Evolutionary conservation across 768 basidiomycete species (phyloP).

Genomic region (Hericium rajendrae): DNA sequence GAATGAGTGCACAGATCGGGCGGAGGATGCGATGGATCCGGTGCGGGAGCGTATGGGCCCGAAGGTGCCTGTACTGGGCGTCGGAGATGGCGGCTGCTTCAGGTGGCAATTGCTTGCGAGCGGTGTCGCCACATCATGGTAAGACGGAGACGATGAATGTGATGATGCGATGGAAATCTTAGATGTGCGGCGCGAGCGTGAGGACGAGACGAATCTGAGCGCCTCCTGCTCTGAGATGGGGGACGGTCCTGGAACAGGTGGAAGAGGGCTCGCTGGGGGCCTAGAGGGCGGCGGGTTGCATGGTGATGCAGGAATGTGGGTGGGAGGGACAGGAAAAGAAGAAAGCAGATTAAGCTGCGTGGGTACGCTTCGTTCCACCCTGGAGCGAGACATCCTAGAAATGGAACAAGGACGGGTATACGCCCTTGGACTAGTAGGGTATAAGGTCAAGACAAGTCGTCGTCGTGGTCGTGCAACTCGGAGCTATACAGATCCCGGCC

Average conservation of each 20-base stretch:
- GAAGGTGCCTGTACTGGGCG: slow-evolving; percentile 6
- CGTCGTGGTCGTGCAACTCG: no score
- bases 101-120: slow-evolving; percentile 20
- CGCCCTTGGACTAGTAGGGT: no score
- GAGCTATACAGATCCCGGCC: no score
- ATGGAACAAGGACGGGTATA: slow-evolving; percentile 13
- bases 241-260: slow-evolving; percentile 57
- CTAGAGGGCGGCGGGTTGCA: slow-evolving; percentile 47
- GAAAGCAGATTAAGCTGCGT: slow-evolving; percentile 26
- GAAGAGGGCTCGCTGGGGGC: slow-evolving; percentile 51
- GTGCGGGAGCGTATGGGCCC: slow-evolving; percentile 8
- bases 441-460: no score
- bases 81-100: slow-evolving; percentile 16
- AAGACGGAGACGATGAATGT: slow-evolving; percentile 4
- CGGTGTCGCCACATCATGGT: slow-evolving; percentile 6
- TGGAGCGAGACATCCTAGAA: no score
- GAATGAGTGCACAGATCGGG: slow-evolving; percentile 19
- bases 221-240: slow-evolving; percentile 42
- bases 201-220: slow-evolving; percentile 28
- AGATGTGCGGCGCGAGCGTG: slow-evolving; percentile 26
- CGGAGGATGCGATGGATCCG: slow-evolving; percentile 14
- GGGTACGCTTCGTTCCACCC: no score
- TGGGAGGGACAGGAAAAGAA: slow-evolving; percentile 28
- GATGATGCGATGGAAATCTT: slow-evolving; percentile 21
- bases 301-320: slow-evolving; percentile 19